A percentile compares a stretch with the other conserved stretches of the same genome.
Evolutionary conservation across 176 grass and related monocot species (phyloP).

Genomic region (Cenchrus americanus): DNA sequence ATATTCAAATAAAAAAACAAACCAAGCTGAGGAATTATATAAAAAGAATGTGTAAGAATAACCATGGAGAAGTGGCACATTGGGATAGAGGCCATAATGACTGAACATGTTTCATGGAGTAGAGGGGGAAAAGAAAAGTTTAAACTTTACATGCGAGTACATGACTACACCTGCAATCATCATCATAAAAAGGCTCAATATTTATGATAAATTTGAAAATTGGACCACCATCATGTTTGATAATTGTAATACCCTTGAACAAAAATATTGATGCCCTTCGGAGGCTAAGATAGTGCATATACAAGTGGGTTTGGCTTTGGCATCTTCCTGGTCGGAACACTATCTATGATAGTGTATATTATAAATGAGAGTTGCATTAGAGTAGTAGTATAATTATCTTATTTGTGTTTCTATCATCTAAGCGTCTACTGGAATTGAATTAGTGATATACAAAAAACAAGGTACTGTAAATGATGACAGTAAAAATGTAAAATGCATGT

Average conservation of each 20-base stretch:
- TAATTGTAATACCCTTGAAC: neutral
- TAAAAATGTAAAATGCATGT: constrained; percentile 16
- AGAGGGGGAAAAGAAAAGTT: neutral
- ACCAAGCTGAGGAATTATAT: neutral
- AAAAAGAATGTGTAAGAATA: neutral
- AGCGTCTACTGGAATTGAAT: constrained; percentile 21
- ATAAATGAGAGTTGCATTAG: neutral
- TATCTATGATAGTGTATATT: neutral
- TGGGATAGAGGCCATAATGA: neutral
- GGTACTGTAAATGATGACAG: neutral
- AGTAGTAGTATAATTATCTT: neutral
- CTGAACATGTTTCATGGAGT: neutral
- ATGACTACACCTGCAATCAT: neutral
- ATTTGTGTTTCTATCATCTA: constrained; percentile 9
- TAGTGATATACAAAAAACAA: constrained; percentile 5
- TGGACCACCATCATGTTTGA: neutral
- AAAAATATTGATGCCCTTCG: neutral
- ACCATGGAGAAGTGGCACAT: neutral
- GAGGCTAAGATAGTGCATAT: neutral
- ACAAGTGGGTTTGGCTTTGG: neutral
- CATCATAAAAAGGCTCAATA: neutral
- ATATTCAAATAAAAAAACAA: neutral
- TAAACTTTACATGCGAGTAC: neutral
- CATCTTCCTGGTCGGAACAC: neutral
- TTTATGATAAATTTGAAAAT: neutral